phyloP scores from a whole-genome alignment of 495 filamentous ascomycete species.

The Astrothelium subdiscretum region DNA sequence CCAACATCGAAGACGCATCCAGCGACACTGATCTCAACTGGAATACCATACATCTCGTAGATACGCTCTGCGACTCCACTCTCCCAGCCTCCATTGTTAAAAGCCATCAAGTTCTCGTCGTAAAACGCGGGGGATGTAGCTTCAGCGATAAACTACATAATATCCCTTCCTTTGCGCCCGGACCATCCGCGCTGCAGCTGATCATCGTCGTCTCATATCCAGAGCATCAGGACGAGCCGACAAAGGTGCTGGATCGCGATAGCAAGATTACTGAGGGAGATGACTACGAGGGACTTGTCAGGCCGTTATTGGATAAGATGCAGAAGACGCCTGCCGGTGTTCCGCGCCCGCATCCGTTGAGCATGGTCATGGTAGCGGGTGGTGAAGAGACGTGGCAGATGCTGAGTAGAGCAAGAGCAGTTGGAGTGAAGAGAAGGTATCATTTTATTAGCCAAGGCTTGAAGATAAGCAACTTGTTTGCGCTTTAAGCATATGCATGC shows the following conservation, averaged over 20 bases:
- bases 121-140: conserved; percentile 73
- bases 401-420: conserved; percentile 43
- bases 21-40: conserved; percentile 3
- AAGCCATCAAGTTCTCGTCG: conserved; percentile 67
- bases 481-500: conserved; percentile 38
- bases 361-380: conserved; percentile 76
- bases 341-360: conserved; percentile 57
- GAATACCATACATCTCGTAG: conserved; percentile 25
- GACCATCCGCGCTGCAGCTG: conserved; percentile 50
- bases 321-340: conserved; percentile 65
- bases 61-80: conserved; percentile 48
- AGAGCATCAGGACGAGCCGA: conserved; percentile 36
- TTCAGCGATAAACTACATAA: conserved; percentile 75
- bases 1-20: conserved; percentile 48
- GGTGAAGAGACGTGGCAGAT: conserved; percentile 56
- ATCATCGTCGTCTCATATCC: conserved; percentile 66
- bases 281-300: conserved; percentile 33
- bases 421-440: conserved; percentile 68
- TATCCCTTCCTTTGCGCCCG: conserved; percentile 63
- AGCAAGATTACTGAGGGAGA: too few relatives aligned
- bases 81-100: conserved; percentile 50
- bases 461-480: conserved; percentile 66
- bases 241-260: conserved; percentile 22
- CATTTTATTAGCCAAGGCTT: conserved; percentile 71
- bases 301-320: conserved; percentile 65